phyloP scores from a whole-genome alignment of 75 land plant genomes.

The Sequoiadendron giganteum region DNA sequence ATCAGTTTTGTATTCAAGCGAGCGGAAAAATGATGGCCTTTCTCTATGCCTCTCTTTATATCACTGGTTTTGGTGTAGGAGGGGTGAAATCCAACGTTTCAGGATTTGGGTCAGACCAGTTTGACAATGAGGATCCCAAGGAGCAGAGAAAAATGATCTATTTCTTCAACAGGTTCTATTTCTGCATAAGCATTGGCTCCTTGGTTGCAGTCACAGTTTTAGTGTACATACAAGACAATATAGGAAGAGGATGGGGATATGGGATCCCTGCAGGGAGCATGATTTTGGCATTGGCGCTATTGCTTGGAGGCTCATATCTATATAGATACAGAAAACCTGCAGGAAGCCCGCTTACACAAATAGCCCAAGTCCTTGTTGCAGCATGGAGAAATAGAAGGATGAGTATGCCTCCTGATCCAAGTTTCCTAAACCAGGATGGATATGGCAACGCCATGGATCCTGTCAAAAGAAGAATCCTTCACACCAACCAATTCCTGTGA shows the following conservation, averaged over 20 bases:
- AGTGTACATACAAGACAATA: slow-evolving; percentile 87
- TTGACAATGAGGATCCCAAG: slow-evolving; percentile 58
- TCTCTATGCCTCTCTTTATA: slow-evolving; percentile 70
- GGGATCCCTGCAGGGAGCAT: slow-evolving; percentile 83
- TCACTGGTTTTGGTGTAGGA: slow-evolving; percentile 72
- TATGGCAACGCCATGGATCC: slow-evolving; percentile 23
- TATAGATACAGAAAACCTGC: slow-evolving; percentile 69
- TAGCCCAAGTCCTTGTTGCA: slow-evolving; percentile 62
- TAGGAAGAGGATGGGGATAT: slow-evolving; percentile 85
- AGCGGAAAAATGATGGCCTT: slow-evolving; percentile 50
- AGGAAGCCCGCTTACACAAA: slow-evolving; percentile 83
- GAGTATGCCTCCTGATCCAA: slow-evolving; percentile 42
- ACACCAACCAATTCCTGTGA: slow-evolving; percentile 66
- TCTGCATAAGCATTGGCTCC: slow-evolving; percentile 85
- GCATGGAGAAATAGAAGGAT: slow-evolving; percentile 67
- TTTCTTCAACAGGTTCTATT: slow-evolving; percentile 92
- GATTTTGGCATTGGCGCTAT: slow-evolving; percentile 51
- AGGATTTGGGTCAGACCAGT: slow-evolving; percentile 88
- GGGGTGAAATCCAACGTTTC: slow-evolving; percentile 90
- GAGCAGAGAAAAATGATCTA: slow-evolving; percentile 70
- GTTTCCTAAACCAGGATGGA: slow-evolving; percentile 40
- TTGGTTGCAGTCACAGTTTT: slow-evolving; percentile 84
- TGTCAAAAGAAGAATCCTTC: slow-evolving; percentile 23
- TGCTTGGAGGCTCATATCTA: slow-evolving; percentile 46
- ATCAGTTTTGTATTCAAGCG: slow-evolving; percentile 49